A percentile compares a stretch with the other conserved stretches of the same genome.
Conservation (phyloP, 1,284 basidiomycete genomes). For the Cryptococcus sp. region DNA sequence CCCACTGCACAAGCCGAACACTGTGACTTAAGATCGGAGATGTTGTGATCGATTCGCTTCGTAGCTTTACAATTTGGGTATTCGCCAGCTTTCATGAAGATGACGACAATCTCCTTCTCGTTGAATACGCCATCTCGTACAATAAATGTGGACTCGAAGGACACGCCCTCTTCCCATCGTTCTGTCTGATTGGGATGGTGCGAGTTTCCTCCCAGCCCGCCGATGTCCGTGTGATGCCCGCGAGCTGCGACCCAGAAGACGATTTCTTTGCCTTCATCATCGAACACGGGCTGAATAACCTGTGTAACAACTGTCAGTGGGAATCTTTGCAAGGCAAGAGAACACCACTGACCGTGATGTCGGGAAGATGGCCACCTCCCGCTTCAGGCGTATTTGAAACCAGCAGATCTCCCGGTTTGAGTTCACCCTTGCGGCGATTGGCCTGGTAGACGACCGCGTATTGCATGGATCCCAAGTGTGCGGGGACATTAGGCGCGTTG, state of each 20-base stretch:
- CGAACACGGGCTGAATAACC: constrained; percentile 46
- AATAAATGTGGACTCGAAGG: constrained; percentile 59
- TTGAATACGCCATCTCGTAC: constrained; percentile 46
- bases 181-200: constrained; percentile 54
- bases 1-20: constrained; percentile 47
- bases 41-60: constrained; percentile 14
- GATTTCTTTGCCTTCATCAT: constrained; percentile 32
- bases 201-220: constrained; percentile 32
- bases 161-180: constrained; percentile 55
- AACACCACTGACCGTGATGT: constrained; percentile 49
- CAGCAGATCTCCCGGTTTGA: constrained; percentile 54
- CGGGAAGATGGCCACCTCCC: constrained; percentile 57
- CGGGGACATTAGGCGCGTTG: constrained; percentile 42
- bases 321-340: not conserved
- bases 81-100: constrained; percentile 65
- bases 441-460: constrained; percentile 45
- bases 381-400: constrained; percentile 56
- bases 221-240: constrained; percentile 55
- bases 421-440: constrained; percentile 32
- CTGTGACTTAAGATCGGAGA: constrained; percentile 27
- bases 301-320: not conserved
- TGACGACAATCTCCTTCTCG: constrained; percentile 67
- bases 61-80: constrained; percentile 8
- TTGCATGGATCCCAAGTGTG: constrained; percentile 45
- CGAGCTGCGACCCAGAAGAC: constrained; percentile 49